Evolutionary conservation across 2,329 filamentous ascomycete species (phyloP).

Genomic region (Amphichorda felina): DNA sequence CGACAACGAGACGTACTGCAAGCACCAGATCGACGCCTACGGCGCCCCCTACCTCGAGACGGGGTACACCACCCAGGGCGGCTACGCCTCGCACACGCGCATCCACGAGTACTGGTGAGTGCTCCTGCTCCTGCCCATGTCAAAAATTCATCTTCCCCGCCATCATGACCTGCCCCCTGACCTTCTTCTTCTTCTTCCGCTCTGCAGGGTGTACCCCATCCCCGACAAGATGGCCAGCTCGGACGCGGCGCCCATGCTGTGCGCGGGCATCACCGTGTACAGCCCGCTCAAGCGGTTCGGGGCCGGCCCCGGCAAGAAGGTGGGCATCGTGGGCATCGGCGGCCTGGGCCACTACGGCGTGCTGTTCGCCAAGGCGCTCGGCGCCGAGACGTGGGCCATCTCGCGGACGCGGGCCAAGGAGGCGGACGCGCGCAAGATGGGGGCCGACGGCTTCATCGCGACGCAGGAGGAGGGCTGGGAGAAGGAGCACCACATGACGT

Average conservation of each 20-base stretch:
- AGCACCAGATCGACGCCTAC: slow-evolving; percentile 33
- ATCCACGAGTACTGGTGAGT: slow-evolving; percentile 29
- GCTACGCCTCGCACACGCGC: slow-evolving; percentile 26
- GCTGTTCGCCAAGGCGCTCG: slow-evolving; percentile 56
- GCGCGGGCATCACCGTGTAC: slow-evolving; percentile 72
- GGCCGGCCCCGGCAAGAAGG: slow-evolving; percentile 65
- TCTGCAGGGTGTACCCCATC: slow-evolving; percentile 52
- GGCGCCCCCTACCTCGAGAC: slow-evolving; percentile 33
- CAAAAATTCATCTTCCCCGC: not conserved
- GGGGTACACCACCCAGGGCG: slow-evolving; percentile 48
- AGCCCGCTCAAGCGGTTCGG: slow-evolving; percentile 68
- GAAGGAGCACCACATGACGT: slow-evolving; percentile 45
- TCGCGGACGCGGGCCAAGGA: slow-evolving; percentile 49
- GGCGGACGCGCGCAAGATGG: slow-evolving; percentile 44
- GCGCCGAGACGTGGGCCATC: slow-evolving; percentile 50
- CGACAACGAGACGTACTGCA: slow-evolving; percentile 28
- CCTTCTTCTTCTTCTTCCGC: not conserved
- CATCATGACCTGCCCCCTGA: no score
- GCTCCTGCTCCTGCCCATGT: not conserved
- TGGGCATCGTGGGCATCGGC: slow-evolving; percentile 62
- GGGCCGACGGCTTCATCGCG: slow-evolving; percentile 48
- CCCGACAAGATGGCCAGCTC: slow-evolving; percentile 54
- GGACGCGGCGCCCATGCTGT: slow-evolving; percentile 69
- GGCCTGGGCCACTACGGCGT: slow-evolving; percentile 62
- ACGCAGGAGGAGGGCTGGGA: slow-evolving; percentile 47